Conservation (phyloP, 352 stramenopile genomes). For the Globisporangium parvum region DNA sequence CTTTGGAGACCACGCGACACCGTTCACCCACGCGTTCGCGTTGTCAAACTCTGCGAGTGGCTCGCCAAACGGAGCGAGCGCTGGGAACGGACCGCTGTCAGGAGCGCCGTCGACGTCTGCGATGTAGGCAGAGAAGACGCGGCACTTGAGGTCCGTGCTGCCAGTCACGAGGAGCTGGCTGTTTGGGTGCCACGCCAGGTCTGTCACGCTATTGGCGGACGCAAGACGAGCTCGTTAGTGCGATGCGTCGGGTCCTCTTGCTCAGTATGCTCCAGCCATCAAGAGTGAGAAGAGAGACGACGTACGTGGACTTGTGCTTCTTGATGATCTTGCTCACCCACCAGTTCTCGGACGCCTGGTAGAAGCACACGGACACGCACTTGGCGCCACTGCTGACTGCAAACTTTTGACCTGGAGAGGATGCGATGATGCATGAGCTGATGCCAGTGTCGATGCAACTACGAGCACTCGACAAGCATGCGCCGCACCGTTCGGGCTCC, state of each 20-base stretch:
- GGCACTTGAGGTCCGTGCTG: slow-evolving; percentile 91
- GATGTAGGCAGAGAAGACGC: slow-evolving; percentile 89
- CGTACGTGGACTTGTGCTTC: slow-evolving; percentile 94
- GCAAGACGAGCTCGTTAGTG: background rate
- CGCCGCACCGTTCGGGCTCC: slow-evolving; percentile 82
- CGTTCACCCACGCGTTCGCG: slow-evolving; percentile 88
- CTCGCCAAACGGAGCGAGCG: slow-evolving; percentile 75
- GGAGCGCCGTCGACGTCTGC: slow-evolving; percentile 71
- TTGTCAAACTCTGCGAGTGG: slow-evolving; percentile 83
- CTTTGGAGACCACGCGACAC: slow-evolving; percentile 88
- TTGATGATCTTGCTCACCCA: slow-evolving; percentile 97
- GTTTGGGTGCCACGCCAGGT: slow-evolving; percentile 92
- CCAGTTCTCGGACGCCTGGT: slow-evolving; percentile 91
- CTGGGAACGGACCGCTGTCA: slow-evolving; percentile 66
- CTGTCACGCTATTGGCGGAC: slow-evolving; percentile 48
- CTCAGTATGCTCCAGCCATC: too few relatives aligned
- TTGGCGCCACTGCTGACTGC: slow-evolving; percentile 91
- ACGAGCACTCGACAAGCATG: too few relatives aligned
- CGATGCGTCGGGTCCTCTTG: too few relatives aligned
- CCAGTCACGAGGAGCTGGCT: slow-evolving; percentile 88
- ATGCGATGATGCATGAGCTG: too few relatives aligned
- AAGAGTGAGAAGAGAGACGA: slow-evolving; percentile 13
- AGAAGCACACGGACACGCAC: slow-evolving; percentile 91
- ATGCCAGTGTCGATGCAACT: too few relatives aligned
- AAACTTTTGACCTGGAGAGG: slow-evolving; percentile 83